Base-by-base conservation (phyloP, 2,329 filamentous ascomycete genomes). In the Fusarium nisikadoi region DNA sequence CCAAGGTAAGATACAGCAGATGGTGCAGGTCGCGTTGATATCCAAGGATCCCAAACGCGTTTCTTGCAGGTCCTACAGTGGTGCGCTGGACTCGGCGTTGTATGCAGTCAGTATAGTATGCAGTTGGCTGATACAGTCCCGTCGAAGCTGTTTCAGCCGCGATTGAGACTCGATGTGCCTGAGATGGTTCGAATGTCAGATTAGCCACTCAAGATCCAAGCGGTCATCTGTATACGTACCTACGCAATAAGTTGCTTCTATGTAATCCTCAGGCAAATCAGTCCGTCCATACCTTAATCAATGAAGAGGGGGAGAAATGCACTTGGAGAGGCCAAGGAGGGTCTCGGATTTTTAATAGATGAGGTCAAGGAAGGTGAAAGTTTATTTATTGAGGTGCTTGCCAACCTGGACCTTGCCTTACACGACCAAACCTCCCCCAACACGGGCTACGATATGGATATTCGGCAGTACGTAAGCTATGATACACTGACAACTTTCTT, bases 101-200 rank as follows among this genome's bases (percentile, higher is more conserved):
- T 43, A 49, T 49, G 29, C 16, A 49, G 46, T 49, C 17, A 46
- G 25, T 29, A 31, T 65, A 46, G 25, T 29, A 31, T 65, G 67
- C 19, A 35, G 49, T 65, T 54, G 60, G 46, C 45, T 36, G 53
- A 49, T 49, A 55, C 50, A 29, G 45, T 49, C 41, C 50, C 35
- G 50, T 50, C 56, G 14, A n/a, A 49, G 29, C 31, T 70, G 66
- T 70, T 70, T 70, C 68, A 53, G 49, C 66, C 53, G 57, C 53
- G 59, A 54, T 70, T 61, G 43, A 56, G 53, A 53, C 36, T 68
- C n/a, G 41, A 41, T 31, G 61, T 70, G 61, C 56, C 61, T 70
- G 49, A 56, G 33, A 61, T 52, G 33, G 19, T 36, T 52, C 19
- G 8, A 52, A 38, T 45, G 55, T 33, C 33, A 46, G 38, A 49